A percentile compares a stretch with the other conserved stretches of the same genome.
Evolutionary conservation across 1,284 basidiomycete species (phyloP).

Genomic region (Apiotrichum sp.): DNA sequence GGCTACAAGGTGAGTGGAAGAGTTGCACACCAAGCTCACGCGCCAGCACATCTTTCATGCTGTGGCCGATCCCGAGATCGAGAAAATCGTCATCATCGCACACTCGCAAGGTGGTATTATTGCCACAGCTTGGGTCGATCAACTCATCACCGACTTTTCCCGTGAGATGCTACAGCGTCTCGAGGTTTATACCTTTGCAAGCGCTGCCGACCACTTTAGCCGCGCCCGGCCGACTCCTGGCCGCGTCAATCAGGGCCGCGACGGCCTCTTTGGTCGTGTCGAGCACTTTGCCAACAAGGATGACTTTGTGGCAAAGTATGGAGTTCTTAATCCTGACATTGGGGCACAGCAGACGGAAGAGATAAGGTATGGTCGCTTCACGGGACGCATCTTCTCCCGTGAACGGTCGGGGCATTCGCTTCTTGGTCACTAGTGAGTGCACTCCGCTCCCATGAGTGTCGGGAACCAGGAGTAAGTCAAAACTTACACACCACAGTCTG

Average conservation of each 20-base stretch:
- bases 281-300: constrained; percentile 29
- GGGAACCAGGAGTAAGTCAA: neutral
- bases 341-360: no score
- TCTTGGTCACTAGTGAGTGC: neutral
- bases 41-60: neutral
- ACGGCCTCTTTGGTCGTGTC: constrained; percentile 15
- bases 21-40: no score
- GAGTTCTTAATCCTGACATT: neutral
- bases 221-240: neutral
- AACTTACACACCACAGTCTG: no score
- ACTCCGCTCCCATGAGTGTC: neutral
- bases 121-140: constrained; percentile 24
- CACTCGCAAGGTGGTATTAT: constrained; percentile 35
- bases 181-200: constrained; percentile 35
- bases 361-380: neutral
- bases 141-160: constrained; percentile 27
- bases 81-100: constrained; percentile 26
- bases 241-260: neutral
- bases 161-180: constrained; percentile 18
- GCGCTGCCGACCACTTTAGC: constrained; percentile 30
- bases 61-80: constrained; percentile 12
- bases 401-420: neutral
- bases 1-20: neutral
- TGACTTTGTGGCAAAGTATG: neutral
- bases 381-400: neutral